Conservation (phyloP, 2,329 filamentous ascomycete genomes). For the Diaporthe sp. region DNA sequence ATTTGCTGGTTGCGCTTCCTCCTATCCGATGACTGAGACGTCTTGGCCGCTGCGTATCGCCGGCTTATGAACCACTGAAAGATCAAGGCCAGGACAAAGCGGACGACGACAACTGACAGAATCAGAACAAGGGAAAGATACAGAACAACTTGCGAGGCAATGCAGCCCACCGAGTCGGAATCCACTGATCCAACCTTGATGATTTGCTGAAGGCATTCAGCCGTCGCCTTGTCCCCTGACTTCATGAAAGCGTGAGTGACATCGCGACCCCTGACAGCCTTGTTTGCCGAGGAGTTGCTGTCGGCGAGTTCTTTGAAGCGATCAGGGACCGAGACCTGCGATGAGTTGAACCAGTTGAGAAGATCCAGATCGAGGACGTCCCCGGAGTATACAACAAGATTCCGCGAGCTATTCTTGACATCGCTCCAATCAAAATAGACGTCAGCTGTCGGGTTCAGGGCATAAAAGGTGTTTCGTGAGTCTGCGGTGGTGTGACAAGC, state of each 20-base stretch:
- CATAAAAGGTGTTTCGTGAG: conserved; percentile 83
- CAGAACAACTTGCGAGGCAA: conserved; percentile 95
- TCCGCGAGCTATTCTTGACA: conserved; percentile 88
- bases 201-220: conserved; percentile 90
- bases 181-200: conserved; percentile 97
- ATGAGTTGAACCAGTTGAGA: conserved; percentile 89
- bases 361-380: conserved; percentile 93
- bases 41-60: conserved; percentile 87
- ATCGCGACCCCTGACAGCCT: conserved; percentile 83
- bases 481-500: conserved; percentile 84
- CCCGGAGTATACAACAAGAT: conserved; percentile 94
- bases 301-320: conserved; percentile 86
- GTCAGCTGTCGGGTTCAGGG: conserved; percentile 79
- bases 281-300: conserved; percentile 71
- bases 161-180: conserved; percentile 96
- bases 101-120: conserved; percentile 85
- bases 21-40: conserved; percentile 83
- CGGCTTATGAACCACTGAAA: conserved; percentile 98
- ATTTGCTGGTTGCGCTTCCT: conserved; percentile 93
- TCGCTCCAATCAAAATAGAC: conserved; percentile 98
- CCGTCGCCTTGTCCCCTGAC: conserved; percentile 82
- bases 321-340: conserved; percentile 80
- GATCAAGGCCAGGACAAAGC: conserved; percentile 88
- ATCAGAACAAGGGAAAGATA: conserved; percentile 95
- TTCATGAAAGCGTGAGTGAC: conserved; percentile 90